phyloP scores from a whole-genome alignment of 805 yeast species.

The Clavispora phyllophila region DNA sequence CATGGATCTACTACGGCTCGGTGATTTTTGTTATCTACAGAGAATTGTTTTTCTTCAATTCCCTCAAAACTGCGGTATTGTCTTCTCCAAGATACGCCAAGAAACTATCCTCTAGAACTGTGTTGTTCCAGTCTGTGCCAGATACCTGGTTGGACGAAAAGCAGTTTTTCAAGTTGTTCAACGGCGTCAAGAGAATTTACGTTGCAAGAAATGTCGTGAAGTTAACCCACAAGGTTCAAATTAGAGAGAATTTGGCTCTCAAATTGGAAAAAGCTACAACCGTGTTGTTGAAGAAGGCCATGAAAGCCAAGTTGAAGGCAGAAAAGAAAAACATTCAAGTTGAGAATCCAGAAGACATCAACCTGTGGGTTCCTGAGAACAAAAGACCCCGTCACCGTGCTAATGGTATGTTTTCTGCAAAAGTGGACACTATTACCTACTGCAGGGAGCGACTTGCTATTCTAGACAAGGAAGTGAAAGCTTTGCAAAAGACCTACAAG shows the following conservation, averaged over 20 bases:
- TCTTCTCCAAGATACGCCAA: constrained; percentile 78
- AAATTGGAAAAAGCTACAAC: constrained; percentile 66
- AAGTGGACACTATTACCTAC: constrained; percentile 58
- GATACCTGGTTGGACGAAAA: constrained; percentile 64
- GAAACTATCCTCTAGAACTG: constrained; percentile 71
- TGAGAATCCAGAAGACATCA: constrained; percentile 37
- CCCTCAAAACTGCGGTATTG: constrained; percentile 70
- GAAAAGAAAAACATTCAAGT: constrained; percentile 61
- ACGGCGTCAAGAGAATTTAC: constrained; percentile 79
- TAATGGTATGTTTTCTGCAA: constrained; percentile 44
- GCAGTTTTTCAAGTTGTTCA: constrained; percentile 69
- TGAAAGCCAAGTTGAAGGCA: constrained; percentile 57
- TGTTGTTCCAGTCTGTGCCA: constrained; percentile 81
- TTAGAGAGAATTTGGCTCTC: constrained; percentile 55
- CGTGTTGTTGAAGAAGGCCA: constrained; percentile 52
- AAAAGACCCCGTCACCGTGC: constrained; percentile 59
- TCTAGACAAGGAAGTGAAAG: constrained; percentile 51
- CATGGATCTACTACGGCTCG: constrained; percentile 73
- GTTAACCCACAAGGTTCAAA: constrained; percentile 50
- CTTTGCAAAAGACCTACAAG: constrained; percentile 47
- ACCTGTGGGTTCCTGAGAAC: constrained; percentile 55
- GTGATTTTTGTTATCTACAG: constrained; percentile 73
- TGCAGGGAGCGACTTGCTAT: constrained; percentile 54
- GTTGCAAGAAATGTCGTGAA: constrained; percentile 62
- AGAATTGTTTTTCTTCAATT: constrained; percentile 72